A percentile compares a stretch with the other conserved stretches of the same genome.
Conservation (phyloP, 306 rosid species). For the Citrullus mucosospermus region DNA sequence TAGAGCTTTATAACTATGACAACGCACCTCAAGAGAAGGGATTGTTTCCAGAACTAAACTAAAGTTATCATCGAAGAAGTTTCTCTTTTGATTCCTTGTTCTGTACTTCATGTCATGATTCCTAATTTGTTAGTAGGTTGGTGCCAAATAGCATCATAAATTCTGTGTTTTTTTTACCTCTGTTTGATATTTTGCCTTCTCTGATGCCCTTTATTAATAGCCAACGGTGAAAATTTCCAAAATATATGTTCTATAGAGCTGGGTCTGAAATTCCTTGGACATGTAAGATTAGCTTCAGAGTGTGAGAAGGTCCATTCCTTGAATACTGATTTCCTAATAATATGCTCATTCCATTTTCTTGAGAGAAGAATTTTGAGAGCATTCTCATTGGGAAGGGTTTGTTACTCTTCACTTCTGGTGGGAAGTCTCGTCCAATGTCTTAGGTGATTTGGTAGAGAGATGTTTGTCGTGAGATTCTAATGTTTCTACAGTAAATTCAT, state of each 20-base stretch:
- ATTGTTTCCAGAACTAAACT: constrained; percentile 1
- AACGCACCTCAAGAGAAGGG: not conserved
- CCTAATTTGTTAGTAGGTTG: not conserved
- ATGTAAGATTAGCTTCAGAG: not conserved
- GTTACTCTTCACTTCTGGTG: not conserved
- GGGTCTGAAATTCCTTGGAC: not conserved
- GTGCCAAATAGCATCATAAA: not conserved
- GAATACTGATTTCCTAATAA: not conserved
- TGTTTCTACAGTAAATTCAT: not conserved
- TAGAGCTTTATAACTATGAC: not conserved
- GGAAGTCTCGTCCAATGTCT: not conserved
- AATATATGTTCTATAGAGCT: not conserved
- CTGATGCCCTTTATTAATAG: not conserved
- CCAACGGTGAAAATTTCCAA: not conserved
- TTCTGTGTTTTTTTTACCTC: not conserved
- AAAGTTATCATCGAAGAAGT: not conserved
- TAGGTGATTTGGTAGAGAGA: not conserved
- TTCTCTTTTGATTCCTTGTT: constrained; percentile 1
- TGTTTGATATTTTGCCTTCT: constrained; percentile 6
- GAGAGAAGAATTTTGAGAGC: not conserved
- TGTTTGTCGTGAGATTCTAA: not conserved
- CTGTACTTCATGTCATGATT: not conserved
- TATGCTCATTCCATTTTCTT: not conserved
- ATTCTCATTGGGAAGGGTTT: not conserved
- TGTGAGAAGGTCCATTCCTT: not conserved